Conservation (phyloP, 2,329 filamentous ascomycete species). For the Ceratocystis albifundus region DNA sequence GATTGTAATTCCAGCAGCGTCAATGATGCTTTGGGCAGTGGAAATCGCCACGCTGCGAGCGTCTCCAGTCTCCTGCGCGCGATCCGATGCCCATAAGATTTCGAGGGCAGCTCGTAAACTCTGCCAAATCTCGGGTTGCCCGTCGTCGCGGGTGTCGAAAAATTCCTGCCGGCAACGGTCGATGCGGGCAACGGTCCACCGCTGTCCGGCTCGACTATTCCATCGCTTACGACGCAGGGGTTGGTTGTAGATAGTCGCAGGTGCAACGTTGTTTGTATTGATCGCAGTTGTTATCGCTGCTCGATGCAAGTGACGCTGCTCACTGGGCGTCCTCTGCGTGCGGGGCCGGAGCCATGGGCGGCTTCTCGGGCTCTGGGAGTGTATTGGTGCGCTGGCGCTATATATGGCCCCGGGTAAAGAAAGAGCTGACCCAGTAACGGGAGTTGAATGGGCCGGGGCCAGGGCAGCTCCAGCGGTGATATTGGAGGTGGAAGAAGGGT, state of each 20-base stretch:
- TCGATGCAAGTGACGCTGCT: not conserved
- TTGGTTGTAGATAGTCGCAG: conserved; percentile 43
- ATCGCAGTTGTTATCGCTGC: not conserved
- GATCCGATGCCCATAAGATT: conserved; percentile 50
- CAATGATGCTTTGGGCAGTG: conserved; percentile 69
- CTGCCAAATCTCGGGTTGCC: conserved; percentile 67
- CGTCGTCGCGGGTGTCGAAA: conserved; percentile 80
- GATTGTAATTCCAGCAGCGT: conserved; percentile 63
- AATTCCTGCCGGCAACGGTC: conserved; percentile 66
- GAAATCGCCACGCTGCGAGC: conserved; percentile 35
- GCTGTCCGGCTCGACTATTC: conserved; percentile 33
- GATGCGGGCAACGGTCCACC: conserved; percentile 60
- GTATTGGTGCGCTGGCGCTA: not conserved
- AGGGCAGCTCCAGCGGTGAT: conserved; percentile 2
- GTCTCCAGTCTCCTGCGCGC: conserved; percentile 31
- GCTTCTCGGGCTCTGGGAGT: not conserved
- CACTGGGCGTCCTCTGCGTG: not conserved
- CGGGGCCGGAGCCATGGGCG: not conserved
- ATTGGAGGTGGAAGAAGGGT: conserved; percentile 4
- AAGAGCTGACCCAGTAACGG: not conserved
- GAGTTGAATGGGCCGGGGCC: not conserved
- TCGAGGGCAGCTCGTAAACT: conserved; percentile 58
- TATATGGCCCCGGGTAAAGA: not conserved
- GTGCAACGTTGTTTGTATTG: not conserved
- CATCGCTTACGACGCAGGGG: conserved; percentile 56